Percentiles rank a stretch among this genome's conserved stretches.
Evolutionary conservation across 2,329 filamentous ascomycete species (phyloP).

Genomic region (Fusarium sororula): DNA sequence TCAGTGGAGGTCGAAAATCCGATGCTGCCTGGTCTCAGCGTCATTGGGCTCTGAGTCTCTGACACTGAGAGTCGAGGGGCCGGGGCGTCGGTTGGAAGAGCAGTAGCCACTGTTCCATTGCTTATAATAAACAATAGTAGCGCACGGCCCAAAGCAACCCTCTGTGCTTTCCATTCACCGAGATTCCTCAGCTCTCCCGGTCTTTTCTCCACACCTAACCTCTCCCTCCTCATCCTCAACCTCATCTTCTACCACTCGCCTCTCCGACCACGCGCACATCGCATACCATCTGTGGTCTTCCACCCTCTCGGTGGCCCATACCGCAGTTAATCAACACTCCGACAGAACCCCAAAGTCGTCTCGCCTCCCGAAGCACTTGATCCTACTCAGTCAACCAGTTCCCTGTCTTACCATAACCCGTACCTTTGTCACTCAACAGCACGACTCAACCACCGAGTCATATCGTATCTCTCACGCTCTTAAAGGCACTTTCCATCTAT

Average conservation of each 20-base stretch:
- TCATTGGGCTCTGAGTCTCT: not conserved
- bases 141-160: not conserved
- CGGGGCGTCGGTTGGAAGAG: not conserved
- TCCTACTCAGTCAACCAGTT: rapidly evolving
- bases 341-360: not conserved
- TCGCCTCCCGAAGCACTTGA: rapidly evolving
- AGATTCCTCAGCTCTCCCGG: rapidly evolving
- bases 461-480: rapidly evolving
- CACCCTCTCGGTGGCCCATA: rapidly evolving
- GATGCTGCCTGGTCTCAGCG: no score
- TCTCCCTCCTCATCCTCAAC: not conserved
- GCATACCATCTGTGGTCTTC: not conserved
- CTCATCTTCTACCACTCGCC: not conserved
- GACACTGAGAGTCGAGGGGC: not conserved
- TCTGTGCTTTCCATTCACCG: not conserved
- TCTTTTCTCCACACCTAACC: rapidly evolving
- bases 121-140: not conserved
- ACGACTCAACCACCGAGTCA: not conserved
- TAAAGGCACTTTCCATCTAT: not conserved
- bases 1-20: rapidly evolving
- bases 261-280: not conserved
- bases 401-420: rapidly evolving
- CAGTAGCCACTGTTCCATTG: not conserved
- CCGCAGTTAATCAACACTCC: rapidly evolving
- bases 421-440: rapidly evolving